Evolutionary conservation across 2,329 filamentous ascomycete genomes (phyloP), one percentile per base, ranked within the genome.

Genomic region (Neurospora crassa): DNA sequence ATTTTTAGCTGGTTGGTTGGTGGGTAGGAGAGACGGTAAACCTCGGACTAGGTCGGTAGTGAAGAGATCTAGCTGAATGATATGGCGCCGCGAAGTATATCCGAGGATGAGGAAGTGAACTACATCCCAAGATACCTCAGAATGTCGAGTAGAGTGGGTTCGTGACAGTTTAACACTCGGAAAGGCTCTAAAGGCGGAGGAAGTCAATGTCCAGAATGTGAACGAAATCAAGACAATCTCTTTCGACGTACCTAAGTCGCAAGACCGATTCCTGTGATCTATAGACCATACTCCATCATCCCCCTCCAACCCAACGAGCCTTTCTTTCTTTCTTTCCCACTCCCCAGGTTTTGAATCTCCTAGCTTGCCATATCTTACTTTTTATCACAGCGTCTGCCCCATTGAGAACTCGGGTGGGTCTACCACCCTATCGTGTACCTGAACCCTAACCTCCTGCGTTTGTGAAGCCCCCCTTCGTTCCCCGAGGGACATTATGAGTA

Each of bases 361-460:
- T 5, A 53, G 12, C 12, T 53, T 29, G 20, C 20, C 1, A 16
- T 12, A 7, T 8, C 4, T 1, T 24, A 3, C 1, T 29, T 18
- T 2, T 16, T 5, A 18, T 41, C 12, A 41, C 40, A 42, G 16
- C 16, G 16, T 16, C 1, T 18, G 41, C 20, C 20, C 45, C 3
- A 53, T 1, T 10, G 34, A 7, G 0, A 34, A 2, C 7, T 63
- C 14, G 16, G 4, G 12, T 1, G 4, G 1, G 4, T 34, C 7
- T 8, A 5, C 53, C 2, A 67, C 68, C 12, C 69, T 40, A 14
- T 68, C 20, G 43, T 70, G 68, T 6, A 70, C 69, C 40, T 69
- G 67, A 11, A 70, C 69, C 11, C 68, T 70, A 53, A 74, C 68
- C 72, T 72, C 71, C 24, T 72, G 72, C 3, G 59, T 72, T 67